Percentiles rank a stretch among this genome's conserved stretches.
These are phyloP conservation scores for Lentinula sp. DNA, from an alignment of 768 basidiomycete species.

Conservation along the genomic window DNA sequence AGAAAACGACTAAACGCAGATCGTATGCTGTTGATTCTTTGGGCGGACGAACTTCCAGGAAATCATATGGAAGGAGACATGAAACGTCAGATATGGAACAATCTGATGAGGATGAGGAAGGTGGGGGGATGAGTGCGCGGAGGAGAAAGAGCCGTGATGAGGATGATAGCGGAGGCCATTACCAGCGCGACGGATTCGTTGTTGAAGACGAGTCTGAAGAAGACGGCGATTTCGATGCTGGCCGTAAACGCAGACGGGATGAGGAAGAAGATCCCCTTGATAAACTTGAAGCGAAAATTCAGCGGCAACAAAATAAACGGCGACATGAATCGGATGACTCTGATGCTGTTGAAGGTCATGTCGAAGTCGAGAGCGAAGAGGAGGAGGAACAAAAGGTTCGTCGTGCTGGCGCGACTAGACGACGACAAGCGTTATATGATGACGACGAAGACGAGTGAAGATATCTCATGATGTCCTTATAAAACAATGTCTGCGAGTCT, in stretches of 20 bases:
- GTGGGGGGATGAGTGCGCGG: slow-evolving; percentile 20
- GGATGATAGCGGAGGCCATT: slow-evolving; percentile 57
- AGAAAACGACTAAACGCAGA: slow-evolving; percentile 59
- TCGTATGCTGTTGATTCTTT: slow-evolving; percentile 43
- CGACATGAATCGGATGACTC: slow-evolving; percentile 23
- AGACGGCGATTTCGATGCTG: slow-evolving; percentile 40
- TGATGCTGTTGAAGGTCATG: slow-evolving; percentile 36
- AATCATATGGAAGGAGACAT: neutral
- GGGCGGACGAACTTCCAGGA: slow-evolving; percentile 28
- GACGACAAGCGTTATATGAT: slow-evolving; percentile 52
- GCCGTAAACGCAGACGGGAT: slow-evolving; percentile 32
- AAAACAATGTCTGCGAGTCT: neutral
- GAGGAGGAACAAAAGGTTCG: slow-evolving; percentile 68
- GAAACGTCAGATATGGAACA: slow-evolving; percentile 60
- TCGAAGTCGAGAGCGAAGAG: slow-evolving; percentile 75
- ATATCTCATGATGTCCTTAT: neutral
- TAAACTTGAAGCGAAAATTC: slow-evolving; percentile 62
- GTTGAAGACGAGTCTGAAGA: slow-evolving; percentile 76
- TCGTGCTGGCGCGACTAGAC: slow-evolving; percentile 46
- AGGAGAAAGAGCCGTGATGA: slow-evolving; percentile 45
- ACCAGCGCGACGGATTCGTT: slow-evolving; percentile 82
- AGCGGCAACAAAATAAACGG: slow-evolving; percentile 26
- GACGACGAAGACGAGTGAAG: slow-evolving; percentile 51
- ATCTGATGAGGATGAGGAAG: slow-evolving; percentile 51
- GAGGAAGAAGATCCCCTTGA: slow-evolving; percentile 55